phyloP scores from a whole-genome alignment of 2,329 filamentous ascomycete species.

The Ophiosphaerella narmari region DNA sequence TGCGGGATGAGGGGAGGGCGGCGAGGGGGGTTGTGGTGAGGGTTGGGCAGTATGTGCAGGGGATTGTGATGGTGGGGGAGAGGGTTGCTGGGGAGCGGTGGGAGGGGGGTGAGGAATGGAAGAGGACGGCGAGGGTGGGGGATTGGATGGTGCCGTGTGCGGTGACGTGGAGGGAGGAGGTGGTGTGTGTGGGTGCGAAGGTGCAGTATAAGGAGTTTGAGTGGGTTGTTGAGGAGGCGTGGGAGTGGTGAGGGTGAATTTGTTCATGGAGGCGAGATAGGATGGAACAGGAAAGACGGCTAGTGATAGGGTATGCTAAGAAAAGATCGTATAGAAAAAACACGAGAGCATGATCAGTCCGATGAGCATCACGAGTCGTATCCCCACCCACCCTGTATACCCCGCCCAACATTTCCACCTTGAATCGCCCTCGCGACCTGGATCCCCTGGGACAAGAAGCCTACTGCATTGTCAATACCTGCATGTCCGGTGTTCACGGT shows the following conservation, averaged over 20 bases:
- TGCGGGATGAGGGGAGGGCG: slow-evolving; percentile 39
- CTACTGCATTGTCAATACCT: slow-evolving; percentile 38
- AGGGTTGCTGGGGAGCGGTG: slow-evolving; percentile 60
- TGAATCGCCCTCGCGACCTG: slow-evolving; percentile 36
- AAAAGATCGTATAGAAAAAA: background rate
- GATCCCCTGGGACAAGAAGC: slow-evolving; percentile 40
- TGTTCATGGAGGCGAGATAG: no score
- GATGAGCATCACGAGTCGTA: slow-evolving; percentile 28
- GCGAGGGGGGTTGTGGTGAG: slow-evolving; percentile 59
- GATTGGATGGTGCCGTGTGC: slow-evolving; percentile 48
- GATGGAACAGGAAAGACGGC: background rate
- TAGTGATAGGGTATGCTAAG: background rate
- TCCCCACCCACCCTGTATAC: slow-evolving; percentile 39
- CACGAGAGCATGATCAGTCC: background rate
- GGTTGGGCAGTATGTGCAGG: slow-evolving; percentile 62
- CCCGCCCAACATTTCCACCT: slow-evolving; percentile 22
- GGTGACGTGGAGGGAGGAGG: slow-evolving; percentile 37
- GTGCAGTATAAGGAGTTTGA: slow-evolving; percentile 39
- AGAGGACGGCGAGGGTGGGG: slow-evolving; percentile 45
- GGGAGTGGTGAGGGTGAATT: slow-evolving; percentile 24
- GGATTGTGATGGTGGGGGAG: slow-evolving; percentile 54
- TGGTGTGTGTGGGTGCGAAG: slow-evolving; percentile 33
- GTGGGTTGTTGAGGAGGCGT: slow-evolving; percentile 48
- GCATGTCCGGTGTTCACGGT: slow-evolving; percentile 33
- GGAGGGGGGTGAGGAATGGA: slow-evolving; percentile 50